These are phyloP conservation scores for Ustulina deusta DNA, from an alignment of 2,329 filamentous ascomycete genomes.

Conservation along the genomic window DNA sequence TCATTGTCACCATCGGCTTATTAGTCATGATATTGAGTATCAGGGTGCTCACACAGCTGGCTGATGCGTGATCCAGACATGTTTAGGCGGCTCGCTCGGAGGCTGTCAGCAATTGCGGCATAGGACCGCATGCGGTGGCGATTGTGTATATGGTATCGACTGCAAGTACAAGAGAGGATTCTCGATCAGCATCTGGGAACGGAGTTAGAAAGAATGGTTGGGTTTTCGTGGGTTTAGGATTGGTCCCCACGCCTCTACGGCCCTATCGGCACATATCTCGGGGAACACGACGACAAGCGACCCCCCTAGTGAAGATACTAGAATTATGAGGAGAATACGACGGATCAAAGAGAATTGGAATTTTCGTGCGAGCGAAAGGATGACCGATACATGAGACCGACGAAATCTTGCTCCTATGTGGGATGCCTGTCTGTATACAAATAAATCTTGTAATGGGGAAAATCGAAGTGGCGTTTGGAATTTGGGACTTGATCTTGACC, in stretches of 20 bases:
- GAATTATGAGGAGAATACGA: conserved; percentile 30
- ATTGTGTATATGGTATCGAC: conserved; percentile 42
- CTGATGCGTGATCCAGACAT: conserved; percentile 48
- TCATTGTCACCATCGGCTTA: conserved; percentile 94
- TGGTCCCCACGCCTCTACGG: conserved; percentile 24
- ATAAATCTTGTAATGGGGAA: conserved; percentile 32
- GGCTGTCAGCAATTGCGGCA: conserved; percentile 20
- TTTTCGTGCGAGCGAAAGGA: conserved; percentile 38
- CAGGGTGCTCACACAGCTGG: conserved; percentile 76
- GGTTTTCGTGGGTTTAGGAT: conserved; percentile 38
- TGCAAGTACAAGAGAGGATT: conserved; percentile 37
- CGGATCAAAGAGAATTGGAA: conserved; percentile 24
- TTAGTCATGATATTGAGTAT: conserved; percentile 98
- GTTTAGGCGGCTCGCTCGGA: background rate
- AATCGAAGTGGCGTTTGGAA: conserved; percentile 28
- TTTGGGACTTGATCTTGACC: background rate
- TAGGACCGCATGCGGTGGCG: conserved; percentile 20
- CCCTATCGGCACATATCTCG: conserved; percentile 12
- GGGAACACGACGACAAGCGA: background rate
- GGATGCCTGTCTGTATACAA: conserved; percentile 31
- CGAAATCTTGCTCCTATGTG: conserved; percentile 29
- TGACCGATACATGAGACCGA: conserved; percentile 29
- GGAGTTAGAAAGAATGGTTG: conserved; percentile 46
- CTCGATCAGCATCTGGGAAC: conserved; percentile 46
- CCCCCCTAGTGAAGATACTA: conserved; percentile 13